Evolutionary conservation across 805 yeast species (phyloP).

Genomic region (Wickerhamomyces ciferrii): DNA sequence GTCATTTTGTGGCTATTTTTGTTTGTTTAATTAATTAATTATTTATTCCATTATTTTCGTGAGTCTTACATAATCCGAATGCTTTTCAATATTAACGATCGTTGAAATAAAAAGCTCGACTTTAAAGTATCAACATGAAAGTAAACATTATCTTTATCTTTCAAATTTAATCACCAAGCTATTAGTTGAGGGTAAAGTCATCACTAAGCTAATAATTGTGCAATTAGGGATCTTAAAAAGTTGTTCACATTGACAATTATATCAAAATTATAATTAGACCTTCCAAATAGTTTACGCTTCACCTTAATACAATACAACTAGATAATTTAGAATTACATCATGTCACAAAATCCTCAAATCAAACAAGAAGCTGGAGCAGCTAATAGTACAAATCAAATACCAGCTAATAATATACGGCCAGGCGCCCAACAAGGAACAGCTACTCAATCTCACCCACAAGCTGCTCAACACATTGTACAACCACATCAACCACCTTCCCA

Average conservation of each 20-base stretch:
- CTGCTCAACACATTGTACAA: neutral
- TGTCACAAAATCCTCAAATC: slow-evolving; percentile 1
- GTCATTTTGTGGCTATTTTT: too few species aligned
- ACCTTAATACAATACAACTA: neutral
- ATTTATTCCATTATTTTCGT: too few species aligned
- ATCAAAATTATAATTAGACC: neutral
- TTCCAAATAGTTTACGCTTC: neutral
- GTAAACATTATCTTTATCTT: too few species aligned
- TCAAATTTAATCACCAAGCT: too few species aligned
- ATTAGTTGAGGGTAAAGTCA: too few species aligned
- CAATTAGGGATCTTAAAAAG: too few species aligned
- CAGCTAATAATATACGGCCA: slow-evolving; percentile 1
- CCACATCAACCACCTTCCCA: neutral
- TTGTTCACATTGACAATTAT: neutral
- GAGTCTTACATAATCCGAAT: neutral
- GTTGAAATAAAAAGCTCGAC: neutral
- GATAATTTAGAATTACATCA: neutral
- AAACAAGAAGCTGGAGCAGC: neutral
- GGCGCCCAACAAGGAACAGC: neutral
- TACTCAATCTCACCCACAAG: slow-evolving; percentile 1
- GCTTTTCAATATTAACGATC: neutral
- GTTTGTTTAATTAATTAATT: too few species aligned
- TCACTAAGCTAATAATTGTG: too few species aligned
- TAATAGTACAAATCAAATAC: neutral
- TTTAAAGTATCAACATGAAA: neutral